These are phyloP conservation scores for Rosa lucieae DNA, from an alignment of 306 rosid species.

Conservation along the genomic window DNA sequence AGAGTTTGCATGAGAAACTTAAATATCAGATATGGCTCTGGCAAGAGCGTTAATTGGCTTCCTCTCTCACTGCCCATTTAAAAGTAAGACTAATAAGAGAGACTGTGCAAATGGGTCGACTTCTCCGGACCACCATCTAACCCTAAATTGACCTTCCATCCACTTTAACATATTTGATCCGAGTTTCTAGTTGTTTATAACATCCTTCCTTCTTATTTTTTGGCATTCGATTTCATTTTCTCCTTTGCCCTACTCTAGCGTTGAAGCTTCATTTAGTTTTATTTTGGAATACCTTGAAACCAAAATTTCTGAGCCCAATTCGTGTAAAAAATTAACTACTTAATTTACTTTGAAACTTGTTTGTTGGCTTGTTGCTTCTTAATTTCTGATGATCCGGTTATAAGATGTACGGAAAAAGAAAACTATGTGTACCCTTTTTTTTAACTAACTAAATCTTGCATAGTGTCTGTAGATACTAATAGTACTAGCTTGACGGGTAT, in stretches of 20 bases:
- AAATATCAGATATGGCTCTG: background rate
- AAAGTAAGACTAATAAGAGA: background rate
- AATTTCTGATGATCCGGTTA: background rate
- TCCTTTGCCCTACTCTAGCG: slow-evolving; percentile 1
- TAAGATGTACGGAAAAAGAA: background rate
- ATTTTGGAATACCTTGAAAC: background rate
- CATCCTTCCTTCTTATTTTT: background rate
- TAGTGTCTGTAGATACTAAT: background rate
- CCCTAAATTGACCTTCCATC: slow-evolving; percentile 16
- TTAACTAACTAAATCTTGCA: background rate
- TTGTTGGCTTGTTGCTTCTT: background rate
- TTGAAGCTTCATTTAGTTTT: background rate
- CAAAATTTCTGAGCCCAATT: background rate
- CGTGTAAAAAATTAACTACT: background rate
- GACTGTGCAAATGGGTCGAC: background rate
- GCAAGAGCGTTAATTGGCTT: background rate
- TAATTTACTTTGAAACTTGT: background rate
- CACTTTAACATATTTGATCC: slow-evolving; percentile 20
- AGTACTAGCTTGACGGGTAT: background rate
- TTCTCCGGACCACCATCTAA: slow-evolving; percentile 2
- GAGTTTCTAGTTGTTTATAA: background rate
- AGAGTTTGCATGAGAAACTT: slow-evolving; percentile 6
- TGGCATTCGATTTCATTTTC: background rate
- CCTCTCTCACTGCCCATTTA: slow-evolving; percentile 2
- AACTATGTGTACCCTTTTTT: background rate